A percentile compares a stretch with the other conserved stretches of the same genome.
phyloP scores from a whole-genome alignment of 495 filamentous ascomycete genomes.

The Xylaria cubensis region DNA sequence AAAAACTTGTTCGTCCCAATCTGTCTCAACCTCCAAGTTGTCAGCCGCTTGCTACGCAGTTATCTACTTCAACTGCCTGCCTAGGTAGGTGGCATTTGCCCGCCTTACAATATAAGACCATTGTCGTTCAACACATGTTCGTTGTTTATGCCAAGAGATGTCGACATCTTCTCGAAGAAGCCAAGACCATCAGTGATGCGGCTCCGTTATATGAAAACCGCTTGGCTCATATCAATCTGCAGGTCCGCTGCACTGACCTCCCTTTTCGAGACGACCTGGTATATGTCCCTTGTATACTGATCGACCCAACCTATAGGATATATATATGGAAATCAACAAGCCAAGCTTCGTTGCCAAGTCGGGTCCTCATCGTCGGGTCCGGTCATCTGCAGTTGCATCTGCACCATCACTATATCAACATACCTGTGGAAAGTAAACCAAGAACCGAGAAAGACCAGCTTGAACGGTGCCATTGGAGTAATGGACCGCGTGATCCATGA shows the following conservation, averaged over 20 bases:
- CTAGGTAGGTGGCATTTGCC: constrained; percentile 10
- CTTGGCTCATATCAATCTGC: constrained; percentile 25
- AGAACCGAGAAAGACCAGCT: neutral
- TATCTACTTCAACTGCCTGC: constrained; percentile 5
- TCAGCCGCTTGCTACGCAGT: constrained; percentile 11
- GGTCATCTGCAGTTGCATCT: constrained; percentile 16
- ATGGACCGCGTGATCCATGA: neutral
- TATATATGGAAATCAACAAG: constrained; percentile 18
- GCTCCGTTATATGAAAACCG: constrained; percentile 14
- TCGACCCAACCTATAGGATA: neutral
- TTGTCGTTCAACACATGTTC: neutral
- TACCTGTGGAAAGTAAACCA: neutral
- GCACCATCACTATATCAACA: constrained; percentile 7
- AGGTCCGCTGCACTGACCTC: constrained; percentile 22
- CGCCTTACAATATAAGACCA: neutral
- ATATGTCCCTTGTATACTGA: constrained; percentile 9
- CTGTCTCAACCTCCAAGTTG: constrained; percentile 5
- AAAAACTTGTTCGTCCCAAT: constrained; percentile 6
- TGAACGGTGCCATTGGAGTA: neutral
- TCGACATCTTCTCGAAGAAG: constrained; percentile 16
- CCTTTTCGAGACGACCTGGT: constrained; percentile 8
- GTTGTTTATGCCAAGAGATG: constrained; percentile 18
- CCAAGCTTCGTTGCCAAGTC: constrained; percentile 25
- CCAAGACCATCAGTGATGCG: constrained; percentile 19
- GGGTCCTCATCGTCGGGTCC: constrained; percentile 19